Percentiles rank a stretch among this genome's conserved stretches.
Evolutionary conservation across 139 green algal genomes (phyloP).

Genomic region (Haematococcus lacustris): DNA sequence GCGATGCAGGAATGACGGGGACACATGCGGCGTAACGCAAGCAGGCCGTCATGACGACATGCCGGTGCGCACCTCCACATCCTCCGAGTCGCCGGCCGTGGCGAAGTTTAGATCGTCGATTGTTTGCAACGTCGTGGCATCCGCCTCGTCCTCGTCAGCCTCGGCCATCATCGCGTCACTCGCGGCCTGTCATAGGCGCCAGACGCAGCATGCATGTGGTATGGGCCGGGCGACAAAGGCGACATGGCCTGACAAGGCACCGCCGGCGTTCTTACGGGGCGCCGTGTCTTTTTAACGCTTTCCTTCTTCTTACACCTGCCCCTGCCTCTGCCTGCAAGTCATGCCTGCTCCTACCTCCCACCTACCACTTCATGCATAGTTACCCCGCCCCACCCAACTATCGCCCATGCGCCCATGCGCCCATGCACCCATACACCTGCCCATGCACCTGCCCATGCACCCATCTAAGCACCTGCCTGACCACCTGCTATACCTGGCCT

Average conservation of each 20-base stretch:
- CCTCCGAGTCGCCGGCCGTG: not conserved
- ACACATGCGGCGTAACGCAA: no score
- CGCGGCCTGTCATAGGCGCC: not conserved
- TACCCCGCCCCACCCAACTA: no score
- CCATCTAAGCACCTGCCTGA: no score
- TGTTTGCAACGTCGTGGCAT: conserved; percentile 3
- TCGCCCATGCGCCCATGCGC: no score
- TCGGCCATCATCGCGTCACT: not conserved
- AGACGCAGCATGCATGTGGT: not conserved
- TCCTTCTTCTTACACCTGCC: not conserved
- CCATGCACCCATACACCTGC: no score
- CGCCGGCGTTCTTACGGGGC: not conserved
- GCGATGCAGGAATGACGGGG: no score
- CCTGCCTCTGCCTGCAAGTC: not conserved
- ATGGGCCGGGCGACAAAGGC: not conserved
- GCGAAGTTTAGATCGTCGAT: conserved; percentile 9
- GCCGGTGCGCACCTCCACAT: not conserved
- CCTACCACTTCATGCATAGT: no score
- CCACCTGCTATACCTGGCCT: no score
- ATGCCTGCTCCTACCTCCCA: no score
- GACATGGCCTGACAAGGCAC: no score
- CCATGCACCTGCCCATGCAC: no score
- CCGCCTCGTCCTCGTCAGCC: conserved; percentile 4
- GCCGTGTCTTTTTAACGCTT: not conserved
- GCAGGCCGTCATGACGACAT: not conserved